phyloP scores from a whole-genome alignment of 2,329 filamentous ascomycete genomes.

The Mollisiaceae sp. region DNA sequence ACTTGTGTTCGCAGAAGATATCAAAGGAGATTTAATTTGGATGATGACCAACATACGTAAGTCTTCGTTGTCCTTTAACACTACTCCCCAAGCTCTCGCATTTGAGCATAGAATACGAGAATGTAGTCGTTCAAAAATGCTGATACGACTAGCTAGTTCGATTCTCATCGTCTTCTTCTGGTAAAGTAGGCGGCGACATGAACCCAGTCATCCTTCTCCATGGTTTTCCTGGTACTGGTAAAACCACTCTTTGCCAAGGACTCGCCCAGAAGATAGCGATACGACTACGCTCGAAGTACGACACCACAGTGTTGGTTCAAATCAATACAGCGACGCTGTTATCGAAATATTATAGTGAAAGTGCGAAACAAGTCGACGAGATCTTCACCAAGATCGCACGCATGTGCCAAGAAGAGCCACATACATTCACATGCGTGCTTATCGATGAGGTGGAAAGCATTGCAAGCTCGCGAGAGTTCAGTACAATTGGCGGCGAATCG shows the following conservation, averaged over 20 bases:
- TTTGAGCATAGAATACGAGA: no score
- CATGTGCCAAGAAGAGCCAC: conserved; percentile 34
- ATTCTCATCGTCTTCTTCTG: conserved; percentile 26
- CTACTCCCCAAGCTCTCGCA: no score
- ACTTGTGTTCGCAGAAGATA: conserved; percentile 40
- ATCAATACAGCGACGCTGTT: conserved; percentile 52
- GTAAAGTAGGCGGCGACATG: conserved; percentile 75
- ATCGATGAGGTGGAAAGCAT: conserved; percentile 45
- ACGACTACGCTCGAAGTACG: conserved; percentile 46
- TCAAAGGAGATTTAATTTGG: conserved; percentile 39
- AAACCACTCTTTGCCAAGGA: conserved; percentile 95
- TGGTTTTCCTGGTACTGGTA: conserved; percentile 85
- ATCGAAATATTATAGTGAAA: conserved; percentile 55
- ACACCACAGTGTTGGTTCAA: conserved; percentile 47
- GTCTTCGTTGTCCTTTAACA: background rate
- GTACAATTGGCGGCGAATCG: conserved; percentile 34
- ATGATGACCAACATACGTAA: conserved; percentile 40
- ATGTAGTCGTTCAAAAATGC: no score
- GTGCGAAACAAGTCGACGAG: conserved; percentile 48
- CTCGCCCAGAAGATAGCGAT: conserved; percentile 69
- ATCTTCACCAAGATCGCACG: conserved; percentile 48
- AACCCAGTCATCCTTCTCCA: conserved; percentile 94
- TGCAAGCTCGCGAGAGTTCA: conserved; percentile 36
- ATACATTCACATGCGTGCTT: conserved; percentile 39
- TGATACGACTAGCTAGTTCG: conserved; percentile 25